phyloP scores from a whole-genome alignment of 495 filamentous ascomycete species.

The Parmelia sp. region DNA sequence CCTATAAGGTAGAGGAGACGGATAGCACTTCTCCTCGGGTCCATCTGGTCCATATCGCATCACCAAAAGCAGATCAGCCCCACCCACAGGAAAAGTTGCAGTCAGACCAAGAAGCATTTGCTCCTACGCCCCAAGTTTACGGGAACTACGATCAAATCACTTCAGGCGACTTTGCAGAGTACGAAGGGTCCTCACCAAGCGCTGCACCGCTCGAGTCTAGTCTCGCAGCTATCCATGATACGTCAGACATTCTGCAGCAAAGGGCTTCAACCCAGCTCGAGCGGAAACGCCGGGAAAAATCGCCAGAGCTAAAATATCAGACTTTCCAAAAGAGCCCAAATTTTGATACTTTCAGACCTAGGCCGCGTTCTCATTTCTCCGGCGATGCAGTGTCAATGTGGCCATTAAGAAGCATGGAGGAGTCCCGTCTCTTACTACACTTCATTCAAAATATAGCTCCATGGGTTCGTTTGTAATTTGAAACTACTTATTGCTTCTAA shows the following conservation, averaged over 20 bases:
- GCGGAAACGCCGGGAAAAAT: neutral
- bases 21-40: neutral
- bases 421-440: slow-evolving; percentile 14
- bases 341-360: neutral
- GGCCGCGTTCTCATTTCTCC: neutral
- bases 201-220: neutral
- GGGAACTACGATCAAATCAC: too few relatives aligned
- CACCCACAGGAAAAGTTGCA: neutral
- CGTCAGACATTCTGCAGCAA: neutral
- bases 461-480: slow-evolving; percentile 6
- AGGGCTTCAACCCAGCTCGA: neutral
- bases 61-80: neutral
- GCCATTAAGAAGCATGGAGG: slow-evolving; percentile 8
- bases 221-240: neutral
- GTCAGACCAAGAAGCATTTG: neutral
- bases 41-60: neutral
- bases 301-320: neutral
- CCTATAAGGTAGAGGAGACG: neutral
- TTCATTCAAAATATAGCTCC: slow-evolving; percentile 7
- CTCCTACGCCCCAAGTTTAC: neutral
- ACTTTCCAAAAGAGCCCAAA: neutral
- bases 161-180: too few relatives aligned
- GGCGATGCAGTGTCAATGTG: neutral
- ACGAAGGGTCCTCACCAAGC: neutral
- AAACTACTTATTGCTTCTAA: too few relatives aligned